phyloP scores from a whole-genome alignment of 2,329 filamentous ascomycete species.

The Aspergillus udagawae region DNA sequence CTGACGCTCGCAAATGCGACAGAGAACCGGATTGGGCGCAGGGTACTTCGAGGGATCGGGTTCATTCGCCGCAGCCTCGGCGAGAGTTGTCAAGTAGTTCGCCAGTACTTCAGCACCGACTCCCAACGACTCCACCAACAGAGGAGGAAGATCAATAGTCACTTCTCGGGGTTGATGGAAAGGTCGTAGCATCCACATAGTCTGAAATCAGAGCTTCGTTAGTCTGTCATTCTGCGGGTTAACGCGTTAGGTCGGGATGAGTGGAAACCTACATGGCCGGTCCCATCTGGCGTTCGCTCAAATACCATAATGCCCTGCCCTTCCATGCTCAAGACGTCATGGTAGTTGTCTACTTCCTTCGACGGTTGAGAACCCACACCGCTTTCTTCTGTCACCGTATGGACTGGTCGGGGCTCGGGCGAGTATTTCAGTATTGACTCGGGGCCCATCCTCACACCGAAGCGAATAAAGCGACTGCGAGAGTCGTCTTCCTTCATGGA shows the following conservation, averaged over 20 bases:
- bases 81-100: slow-evolving; percentile 83
- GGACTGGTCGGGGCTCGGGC: slow-evolving; percentile 28
- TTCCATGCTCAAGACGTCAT: slow-evolving; percentile 71
- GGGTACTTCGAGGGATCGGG: slow-evolving; percentile 70
- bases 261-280: slow-evolving; percentile 72
- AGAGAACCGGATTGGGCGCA: slow-evolving; percentile 79
- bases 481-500: slow-evolving; percentile 91
- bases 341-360: slow-evolving; percentile 39
- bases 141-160: slow-evolving; percentile 84
- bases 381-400: slow-evolving; percentile 8
- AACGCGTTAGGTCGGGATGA: background rate
- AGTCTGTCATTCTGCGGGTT: slow-evolving; percentile 15
- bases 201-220: slow-evolving; percentile 50
- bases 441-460: slow-evolving; percentile 67
- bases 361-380: slow-evolving; percentile 28
- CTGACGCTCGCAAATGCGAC: slow-evolving; percentile 94
- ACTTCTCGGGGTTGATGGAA: slow-evolving; percentile 85
- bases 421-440: slow-evolving; percentile 59
- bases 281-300: slow-evolving; percentile 76
- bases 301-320: slow-evolving; percentile 99
- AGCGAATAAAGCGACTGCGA: slow-evolving; percentile 83
- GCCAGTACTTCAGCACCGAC: slow-evolving; percentile 93
- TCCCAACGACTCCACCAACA: slow-evolving; percentile 89
- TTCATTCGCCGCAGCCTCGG: slow-evolving; percentile 74
- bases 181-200: slow-evolving; percentile 99